Percentiles rank a stretch among this genome's conserved stretches.
Conservation (phyloP, 306 rosid species). For the Myrica gale region DNA sequence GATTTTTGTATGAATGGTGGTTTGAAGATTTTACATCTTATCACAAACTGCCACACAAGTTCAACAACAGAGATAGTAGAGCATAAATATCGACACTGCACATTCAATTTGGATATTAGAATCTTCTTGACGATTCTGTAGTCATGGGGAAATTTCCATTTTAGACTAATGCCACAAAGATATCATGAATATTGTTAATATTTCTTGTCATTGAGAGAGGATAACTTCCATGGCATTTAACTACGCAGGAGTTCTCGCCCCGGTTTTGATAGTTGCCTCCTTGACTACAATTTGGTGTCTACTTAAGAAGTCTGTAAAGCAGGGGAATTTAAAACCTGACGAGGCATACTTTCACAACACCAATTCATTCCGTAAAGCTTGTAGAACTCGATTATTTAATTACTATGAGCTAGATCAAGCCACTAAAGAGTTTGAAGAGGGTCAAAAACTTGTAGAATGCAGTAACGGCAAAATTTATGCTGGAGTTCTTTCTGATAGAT, state of each 20-base stretch:
- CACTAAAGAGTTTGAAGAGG: conserved; percentile 59
- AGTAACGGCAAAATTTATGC: conserved; percentile 54
- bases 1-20: conserved; percentile 6
- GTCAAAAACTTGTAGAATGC: conserved; percentile 49
- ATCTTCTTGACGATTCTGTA: not conserved
- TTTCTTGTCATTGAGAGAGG: not conserved
- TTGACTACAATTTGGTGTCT: conserved; percentile 54
- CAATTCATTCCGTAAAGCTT: conserved; percentile 53
- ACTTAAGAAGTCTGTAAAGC: conserved; percentile 51
- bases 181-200: not conserved
- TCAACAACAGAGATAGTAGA: not conserved
- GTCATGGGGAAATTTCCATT: not conserved
- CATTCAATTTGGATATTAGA: not conserved
- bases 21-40: conserved; percentile 2
- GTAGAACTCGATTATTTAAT: conserved; percentile 61
- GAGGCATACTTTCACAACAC: conserved; percentile 50
- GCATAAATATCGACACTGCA: not conserved
- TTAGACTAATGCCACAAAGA: not conserved
- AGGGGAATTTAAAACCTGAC: conserved; percentile 43
- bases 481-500: conserved; percentile 73
- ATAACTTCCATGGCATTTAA: conserved; percentile 20
- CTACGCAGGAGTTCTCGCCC: conserved; percentile 79
- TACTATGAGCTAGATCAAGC: conserved; percentile 73
- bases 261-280: conserved; percentile 63
- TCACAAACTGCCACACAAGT: not conserved